These are phyloP conservation scores for Saccharomycopsis sp. DNA, from an alignment of 805 yeast genomes.

Conservation along the genomic window DNA sequence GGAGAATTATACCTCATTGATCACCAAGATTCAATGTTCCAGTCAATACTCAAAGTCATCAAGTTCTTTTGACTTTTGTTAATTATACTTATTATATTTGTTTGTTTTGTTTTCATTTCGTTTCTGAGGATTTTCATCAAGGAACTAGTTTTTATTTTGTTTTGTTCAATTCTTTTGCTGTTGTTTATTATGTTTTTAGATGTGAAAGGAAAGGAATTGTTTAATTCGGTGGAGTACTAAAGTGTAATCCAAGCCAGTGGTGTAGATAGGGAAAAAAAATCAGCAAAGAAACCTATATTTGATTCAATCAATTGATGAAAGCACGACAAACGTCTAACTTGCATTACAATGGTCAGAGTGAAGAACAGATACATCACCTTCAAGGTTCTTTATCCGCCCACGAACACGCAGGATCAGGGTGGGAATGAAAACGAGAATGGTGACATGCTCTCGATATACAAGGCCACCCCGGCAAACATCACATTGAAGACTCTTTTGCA, in stretches of 20 bases:
- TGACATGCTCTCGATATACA: slow-evolving; percentile 5
- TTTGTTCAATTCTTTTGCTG: neutral
- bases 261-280: too few relatives aligned
- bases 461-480: slow-evolving; percentile 6
- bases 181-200: too few relatives aligned
- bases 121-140: neutral
- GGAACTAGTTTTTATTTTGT: neutral
- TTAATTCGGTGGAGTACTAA: too few relatives aligned
- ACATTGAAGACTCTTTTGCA: slow-evolving; percentile 1
- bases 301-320: too few relatives aligned
- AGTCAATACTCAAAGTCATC: neutral
- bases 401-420: slow-evolving; percentile 25
- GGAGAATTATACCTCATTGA: slow-evolving; percentile 11
- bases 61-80: slow-evolving; percentile 1
- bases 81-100: neutral
- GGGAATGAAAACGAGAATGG: slow-evolving; percentile 3
- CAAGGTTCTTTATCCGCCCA: slow-evolving; percentile 19
- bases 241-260: too few relatives aligned
- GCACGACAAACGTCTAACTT: too few relatives aligned
- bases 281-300: too few relatives aligned
- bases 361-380: slow-evolving; percentile 19
- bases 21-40: slow-evolving; percentile 4
- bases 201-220: too few relatives aligned
- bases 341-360: slow-evolving; percentile 15
- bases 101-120: neutral